Percentiles rank a stretch among this genome's conserved stretches.
Conservation (phyloP, 2,329 filamentous ascomycete genomes). For the Phaeosphaeria sp. region DNA sequence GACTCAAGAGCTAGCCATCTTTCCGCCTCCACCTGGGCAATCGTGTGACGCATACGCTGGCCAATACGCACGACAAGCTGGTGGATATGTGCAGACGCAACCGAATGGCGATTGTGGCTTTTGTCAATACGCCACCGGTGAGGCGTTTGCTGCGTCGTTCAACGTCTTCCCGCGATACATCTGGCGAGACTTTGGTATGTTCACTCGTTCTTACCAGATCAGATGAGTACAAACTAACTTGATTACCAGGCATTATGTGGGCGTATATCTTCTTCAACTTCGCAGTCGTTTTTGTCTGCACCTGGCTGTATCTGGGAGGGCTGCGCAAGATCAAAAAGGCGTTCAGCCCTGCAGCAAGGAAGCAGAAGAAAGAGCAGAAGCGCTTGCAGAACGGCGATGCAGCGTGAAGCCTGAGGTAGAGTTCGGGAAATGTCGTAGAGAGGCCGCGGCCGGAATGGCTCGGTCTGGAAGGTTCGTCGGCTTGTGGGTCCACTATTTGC, state of each 20-base stretch:
- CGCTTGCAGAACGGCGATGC: constrained; percentile 31
- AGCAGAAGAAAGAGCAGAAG: constrained; percentile 40
- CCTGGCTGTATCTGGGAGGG: constrained; percentile 61
- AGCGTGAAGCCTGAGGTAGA: constrained; percentile 15
- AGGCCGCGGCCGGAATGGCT: constrained; percentile 31
- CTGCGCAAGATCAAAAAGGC: constrained; percentile 42
- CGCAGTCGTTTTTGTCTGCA: constrained; percentile 57
- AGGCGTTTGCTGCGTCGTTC: constrained; percentile 63
- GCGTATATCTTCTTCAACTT: constrained; percentile 72
- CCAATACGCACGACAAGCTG: constrained; percentile 59
- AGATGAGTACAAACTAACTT: constrained; percentile 7
- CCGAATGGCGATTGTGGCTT: constrained; percentile 66
- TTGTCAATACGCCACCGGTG: constrained; percentile 68
- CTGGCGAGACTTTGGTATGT: constrained; percentile 72
- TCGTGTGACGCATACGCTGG: constrained; percentile 67
- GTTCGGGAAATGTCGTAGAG: constrained; percentile 35
- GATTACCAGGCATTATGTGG: constrained; percentile 33
- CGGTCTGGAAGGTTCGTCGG: constrained; percentile 9
- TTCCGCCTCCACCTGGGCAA: constrained; percentile 64
- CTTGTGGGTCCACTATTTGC: constrained; percentile 19
- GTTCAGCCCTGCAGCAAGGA: constrained; percentile 43
- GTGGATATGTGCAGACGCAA: constrained; percentile 67
- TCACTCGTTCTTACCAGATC: constrained; percentile 24
- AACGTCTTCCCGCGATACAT: constrained; percentile 67
- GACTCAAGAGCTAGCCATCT: constrained; percentile 64